Base-by-base conservation (phyloP, 2,329 filamentous ascomycete genomes). In the Fusarium sp. region DNA sequence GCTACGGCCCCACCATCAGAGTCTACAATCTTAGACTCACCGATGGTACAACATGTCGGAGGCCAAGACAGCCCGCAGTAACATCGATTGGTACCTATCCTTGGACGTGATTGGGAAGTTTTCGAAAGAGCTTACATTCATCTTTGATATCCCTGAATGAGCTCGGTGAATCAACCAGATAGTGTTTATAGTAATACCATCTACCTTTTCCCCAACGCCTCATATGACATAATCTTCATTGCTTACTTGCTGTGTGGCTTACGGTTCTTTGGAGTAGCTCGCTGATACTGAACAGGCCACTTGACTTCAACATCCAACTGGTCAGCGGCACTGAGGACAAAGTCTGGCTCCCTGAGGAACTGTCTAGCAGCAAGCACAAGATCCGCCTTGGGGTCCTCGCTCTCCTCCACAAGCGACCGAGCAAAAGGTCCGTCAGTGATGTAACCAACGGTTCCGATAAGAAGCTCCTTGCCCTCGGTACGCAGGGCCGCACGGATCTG, bases 301-400 rank as follows among this genome's bases (percentile, higher is more conserved):
- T 90, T 83, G 7, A 94, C 88, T 61, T 88, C 82, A 5, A 94
- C 89, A 12, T 88, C 89, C 32, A 97, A 82, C 69, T 93, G 87
- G 65, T 92, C 86, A 0, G 93, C 94, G 67, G 88, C 90, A 34
- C 87, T 85, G 80, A 93, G 88, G 11, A 93, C 91, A 76, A 94
- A 89, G 61, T 92, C 90, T 0, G 94, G 92, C 76, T 97, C 93
- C 78, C 93, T 89, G 81, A 97, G 85, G 80, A 96, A 96, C 75
- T 92, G 90, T 59, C 93, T 85, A 0, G 88, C 94, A 2, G 91
- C 85, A 20, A 95, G 84, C 1, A 91, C 89, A n/a, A 94, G 79
- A 76, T 98, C 94, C 2, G 86, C 88, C 76, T 83, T 81, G 18
- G 84, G 75, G 8, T 82, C 61, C 25, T 65, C 59, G 18, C 78